phyloP scores from a whole-genome alignment of 2,329 filamentous ascomycete genomes.

The Sarocladium oryzae region DNA sequence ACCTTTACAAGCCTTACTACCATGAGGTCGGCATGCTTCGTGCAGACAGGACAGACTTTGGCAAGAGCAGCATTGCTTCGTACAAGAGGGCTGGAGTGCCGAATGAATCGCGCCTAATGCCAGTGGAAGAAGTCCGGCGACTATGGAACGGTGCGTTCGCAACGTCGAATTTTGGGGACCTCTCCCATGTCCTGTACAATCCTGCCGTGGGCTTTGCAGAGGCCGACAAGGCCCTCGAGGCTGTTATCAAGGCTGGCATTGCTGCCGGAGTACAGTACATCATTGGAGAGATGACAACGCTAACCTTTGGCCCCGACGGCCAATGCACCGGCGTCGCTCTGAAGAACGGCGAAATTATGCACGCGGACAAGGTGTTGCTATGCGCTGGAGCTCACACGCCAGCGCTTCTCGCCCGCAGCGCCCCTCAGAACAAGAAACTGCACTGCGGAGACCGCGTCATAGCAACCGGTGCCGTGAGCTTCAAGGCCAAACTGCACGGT shows the following conservation, averaged over 20 bases:
- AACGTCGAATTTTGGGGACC: constrained; percentile 48
- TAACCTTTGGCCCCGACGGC: constrained; percentile 41
- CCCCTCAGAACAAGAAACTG: constrained; percentile 39
- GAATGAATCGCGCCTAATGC: constrained; percentile 34
- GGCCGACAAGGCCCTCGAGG: constrained; percentile 48
- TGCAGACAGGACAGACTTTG: constrained; percentile 35
- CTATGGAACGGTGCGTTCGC: constrained; percentile 52
- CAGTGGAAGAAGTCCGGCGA: constrained; percentile 44
- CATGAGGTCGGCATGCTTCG: constrained; percentile 51
- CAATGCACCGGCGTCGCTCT: constrained; percentile 43
- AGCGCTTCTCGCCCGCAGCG: constrained; percentile 44
- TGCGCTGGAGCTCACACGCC: constrained; percentile 52
- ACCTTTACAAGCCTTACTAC: constrained; percentile 46
- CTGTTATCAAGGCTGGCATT: constrained; percentile 45
- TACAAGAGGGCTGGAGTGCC: constrained; percentile 30
- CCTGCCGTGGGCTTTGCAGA: constrained; percentile 53
- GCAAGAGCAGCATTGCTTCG: constrained; percentile 34
- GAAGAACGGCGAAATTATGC: constrained; percentile 36
- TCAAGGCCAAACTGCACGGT: constrained; percentile 30
- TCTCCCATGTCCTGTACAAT: constrained; percentile 51
- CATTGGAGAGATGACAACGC: constrained; percentile 37
- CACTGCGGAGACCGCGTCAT: constrained; percentile 47
- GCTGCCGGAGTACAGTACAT: constrained; percentile 50
- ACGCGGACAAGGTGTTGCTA: constrained; percentile 47
- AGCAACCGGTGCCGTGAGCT: constrained; percentile 48